Evolutionary conservation across 2,329 filamentous ascomycete species (phyloP), one percentile per base, ranked within the genome.

Genomic region (Coleophoma cylindrospora): DNA sequence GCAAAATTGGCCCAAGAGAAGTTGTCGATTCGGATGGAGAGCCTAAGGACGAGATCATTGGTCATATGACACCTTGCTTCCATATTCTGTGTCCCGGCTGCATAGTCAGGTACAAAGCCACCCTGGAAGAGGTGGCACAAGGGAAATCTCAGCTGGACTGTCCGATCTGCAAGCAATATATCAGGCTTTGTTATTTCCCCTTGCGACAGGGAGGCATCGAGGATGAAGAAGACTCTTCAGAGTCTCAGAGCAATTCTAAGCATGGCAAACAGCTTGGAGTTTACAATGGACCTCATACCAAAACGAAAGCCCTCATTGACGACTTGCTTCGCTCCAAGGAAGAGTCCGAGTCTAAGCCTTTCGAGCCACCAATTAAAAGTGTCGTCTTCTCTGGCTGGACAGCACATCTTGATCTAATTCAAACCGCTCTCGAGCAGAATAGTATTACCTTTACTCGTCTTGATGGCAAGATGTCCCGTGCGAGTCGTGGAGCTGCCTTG

Each of bases 351-450:
- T 71, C 70, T 0, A 73, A 80, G 10, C 80, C 83, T 3, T 17
- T 51, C 0, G 70, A 79, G 11, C 79, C 82, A 0, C 91, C 91
- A 0, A 87, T 89, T 69, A 97, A 96, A 67, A 94, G 89, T 22
- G 91, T 99, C 13, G 84, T 99, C 7, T 97, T 97, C 69, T 96
- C 91, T 0, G 86, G 85, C n/a, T 97, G 94, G 91, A 97, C 94
- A 0, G 86, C 87, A 0, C 91, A 97, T 64, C 81, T 99, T 14
- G 91, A 97, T 65, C 80, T 99, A 17, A 95, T 99, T 58, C 84
- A 94, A 64, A 76, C 89, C 45, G 92, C 91, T 0, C 77, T 97
- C 13, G 75, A 82, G 32, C 76, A 81, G 45, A 77, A 77, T 11
- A 74, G 77, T 10, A 88, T 95, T 65, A 73, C 69, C 1, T 91